A percentile compares a stretch with the other conserved stretches of the same genome.
These are phyloP conservation scores for Vanderwaltozyma tropicalis DNA, from an alignment of 805 yeast genomes.

Conservation along the genomic window DNA sequence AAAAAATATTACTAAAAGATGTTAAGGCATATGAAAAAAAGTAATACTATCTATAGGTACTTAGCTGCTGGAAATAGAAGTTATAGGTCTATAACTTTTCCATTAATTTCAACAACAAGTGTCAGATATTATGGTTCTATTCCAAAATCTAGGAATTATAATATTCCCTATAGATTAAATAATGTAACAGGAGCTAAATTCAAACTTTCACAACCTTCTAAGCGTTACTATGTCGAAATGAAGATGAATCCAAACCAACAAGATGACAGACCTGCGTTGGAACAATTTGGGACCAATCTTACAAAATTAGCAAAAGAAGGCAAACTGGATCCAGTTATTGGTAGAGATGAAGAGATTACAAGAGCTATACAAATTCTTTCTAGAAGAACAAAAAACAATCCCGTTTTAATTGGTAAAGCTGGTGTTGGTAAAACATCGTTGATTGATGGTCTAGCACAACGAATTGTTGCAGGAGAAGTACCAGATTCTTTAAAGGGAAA, in stretches of 20 bases:
- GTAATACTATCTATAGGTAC: too few relatives aligned
- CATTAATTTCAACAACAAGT: too few relatives aligned
- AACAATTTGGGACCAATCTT: slow-evolving; percentile 74
- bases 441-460: slow-evolving; percentile 92
- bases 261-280: slow-evolving; percentile 48
- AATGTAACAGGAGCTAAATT: too few relatives aligned
- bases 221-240: slow-evolving; percentile 15
- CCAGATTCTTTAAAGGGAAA: slow-evolving; percentile 90
- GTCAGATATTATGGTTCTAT: too few relatives aligned
- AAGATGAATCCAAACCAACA: slow-evolving; percentile 38
- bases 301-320: slow-evolving; percentile 84
- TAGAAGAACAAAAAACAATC: slow-evolving; percentile 89
- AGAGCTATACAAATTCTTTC: slow-evolving; percentile 88
- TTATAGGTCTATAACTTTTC: too few relatives aligned
- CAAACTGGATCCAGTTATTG: slow-evolving; percentile 91
- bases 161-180: too few relatives aligned
- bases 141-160: too few relatives aligned
- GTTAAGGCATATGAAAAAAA: too few relatives aligned
- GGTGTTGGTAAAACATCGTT: slow-evolving; percentile 98
- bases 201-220: neutral
- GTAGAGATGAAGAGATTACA: slow-evolving; percentile 89
- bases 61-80: too few relatives aligned
- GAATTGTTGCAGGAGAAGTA: slow-evolving; percentile 84
- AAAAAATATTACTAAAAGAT: too few relatives aligned
- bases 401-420: slow-evolving; percentile 89